Conservation (phyloP, 192 early-diverging fungal genomes). For the Obelidium mucronatum region DNA sequence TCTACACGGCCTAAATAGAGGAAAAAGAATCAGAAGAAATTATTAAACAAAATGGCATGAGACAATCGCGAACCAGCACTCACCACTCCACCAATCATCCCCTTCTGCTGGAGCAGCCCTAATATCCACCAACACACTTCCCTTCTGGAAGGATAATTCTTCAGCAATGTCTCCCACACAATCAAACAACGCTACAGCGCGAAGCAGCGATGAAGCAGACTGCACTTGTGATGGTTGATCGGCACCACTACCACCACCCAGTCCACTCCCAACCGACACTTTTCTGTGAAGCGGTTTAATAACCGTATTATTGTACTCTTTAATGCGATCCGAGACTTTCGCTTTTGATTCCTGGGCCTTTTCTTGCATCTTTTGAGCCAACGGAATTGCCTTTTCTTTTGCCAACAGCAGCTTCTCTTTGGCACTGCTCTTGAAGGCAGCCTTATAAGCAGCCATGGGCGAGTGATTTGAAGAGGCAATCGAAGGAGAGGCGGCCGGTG, state of each 20-base stretch:
- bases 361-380: neutral
- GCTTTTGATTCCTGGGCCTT: neutral
- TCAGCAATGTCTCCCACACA: slow-evolving; percentile 62
- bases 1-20: slow-evolving; percentile 59
- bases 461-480: neutral
- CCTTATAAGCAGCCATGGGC: slow-evolving; percentile 11
- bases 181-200: slow-evolving; percentile 62
- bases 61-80: no score
- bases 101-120: slow-evolving; percentile 52
- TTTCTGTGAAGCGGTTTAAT: no score
- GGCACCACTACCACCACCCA: no score
- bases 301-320: no score
- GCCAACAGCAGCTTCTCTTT: no score
- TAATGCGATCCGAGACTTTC: neutral
- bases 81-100: slow-evolving; percentile 65
- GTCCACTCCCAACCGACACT: no score
- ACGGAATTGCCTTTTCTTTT: slow-evolving; percentile 9
- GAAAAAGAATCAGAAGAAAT: no score
- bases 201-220: neutral
- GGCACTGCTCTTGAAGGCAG: slow-evolving; percentile 9
- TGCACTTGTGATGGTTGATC: neutral
- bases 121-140: slow-evolving; percentile 61
- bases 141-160: slow-evolving; percentile 64
- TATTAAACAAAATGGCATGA: no score
- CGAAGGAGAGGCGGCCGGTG: neutral